Base-by-base conservation (phyloP, 495 filamentous ascomycete species). In the Articulospora tetracladia region DNA sequence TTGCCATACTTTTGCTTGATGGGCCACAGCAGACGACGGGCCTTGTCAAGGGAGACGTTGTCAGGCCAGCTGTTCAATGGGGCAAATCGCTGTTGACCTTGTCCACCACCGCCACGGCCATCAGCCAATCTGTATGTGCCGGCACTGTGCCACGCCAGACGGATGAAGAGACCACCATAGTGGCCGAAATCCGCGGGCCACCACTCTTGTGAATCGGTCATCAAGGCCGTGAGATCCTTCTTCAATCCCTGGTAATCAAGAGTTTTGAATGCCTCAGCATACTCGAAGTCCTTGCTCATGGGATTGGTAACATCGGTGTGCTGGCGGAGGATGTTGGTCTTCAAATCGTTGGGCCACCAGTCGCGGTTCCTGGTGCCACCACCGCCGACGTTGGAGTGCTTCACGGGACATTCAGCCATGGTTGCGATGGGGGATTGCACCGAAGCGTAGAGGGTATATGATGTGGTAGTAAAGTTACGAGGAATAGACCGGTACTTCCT, bases 21-120 rank as follows among this genome's bases (percentile, higher is more conserved):
- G 66, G 87, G 87, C 87, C 87, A 90, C 55, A 90, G 72, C 59
- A 90, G 81, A 61, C 87, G 86, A 54, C 87, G 87, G 34, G 86
- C 86, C 80, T 90, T 90, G 80, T 90, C 87, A 51, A 90, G 79
- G 65, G 77, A 83, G 61, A 84, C 86, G 62, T 90, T 90, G 75
- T 90, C 87, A 58, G 87, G 87, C 87, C 87, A 90, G 76, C 83
- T 86, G 84, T 90, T 90, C 66, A 90, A 81, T 12, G 87, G 87
- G 17, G 87, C 86, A 63, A 90, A 89, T 30, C 87, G 83, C 73
- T 90, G 87, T 73, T 89, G 85, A 25, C 85, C 87, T 66, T 82
- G 73, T 44, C 86, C 86, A 66, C 84, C 86, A 63, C 87, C 87
- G 55, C 87, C 87, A 61, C 87, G 86, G 52, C 87, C 87, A 66